Base-by-base conservation (phyloP, 2,329 filamentous ascomycete species). In the Chaetothyriales sp. region DNA sequence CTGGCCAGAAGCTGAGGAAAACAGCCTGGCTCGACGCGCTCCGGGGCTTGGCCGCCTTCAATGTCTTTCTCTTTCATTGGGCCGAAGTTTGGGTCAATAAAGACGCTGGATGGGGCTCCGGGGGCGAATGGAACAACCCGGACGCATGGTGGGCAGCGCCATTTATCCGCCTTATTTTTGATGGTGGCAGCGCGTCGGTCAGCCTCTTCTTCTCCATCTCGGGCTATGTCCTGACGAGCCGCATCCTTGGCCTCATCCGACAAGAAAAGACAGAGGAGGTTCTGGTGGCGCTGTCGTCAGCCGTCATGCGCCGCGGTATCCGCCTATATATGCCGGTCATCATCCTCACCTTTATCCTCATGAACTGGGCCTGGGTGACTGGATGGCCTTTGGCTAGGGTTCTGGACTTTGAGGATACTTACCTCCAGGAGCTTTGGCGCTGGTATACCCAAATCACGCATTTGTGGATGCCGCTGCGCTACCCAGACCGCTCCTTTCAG, bases 181-280 rank as follows among this genome's bases (percentile, higher is more conserved):
- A 49, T 25, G 42, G 39, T 19, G 50, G 46, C 6, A 44, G 43
- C 15, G 47, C 50, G 2, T 44, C 49, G 20, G 46, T 51, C 46
- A 63, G 65, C 47, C 65, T 72, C 32, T 72, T 72, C 61, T 72
- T 72, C 55, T 65, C 72, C 36, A 66, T 72, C 19, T 71, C 68
- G 8, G 70, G 69, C 46, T 72, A 72, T 50, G 68, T 70, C 20
- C 61, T 72, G 19, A 46, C 44, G 10, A 28, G 25, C 22, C 45
- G 32, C 32, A 39, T 39, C 10, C 32, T 39, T 5, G 12, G 32
- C 32, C 32, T 39, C 9, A 39, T 39, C 32, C 32, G 32, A 12
- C 32, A 39, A 15, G 10, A 39, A 15, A 39, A 39, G 32, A 39
- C 32, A 39, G 32, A 39, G 10, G 32, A 39, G 32, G 10, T 39